phyloP scores from a whole-genome alignment of 1,284 basidiomycete species.

The Phaffia rhodozyma region DNA sequence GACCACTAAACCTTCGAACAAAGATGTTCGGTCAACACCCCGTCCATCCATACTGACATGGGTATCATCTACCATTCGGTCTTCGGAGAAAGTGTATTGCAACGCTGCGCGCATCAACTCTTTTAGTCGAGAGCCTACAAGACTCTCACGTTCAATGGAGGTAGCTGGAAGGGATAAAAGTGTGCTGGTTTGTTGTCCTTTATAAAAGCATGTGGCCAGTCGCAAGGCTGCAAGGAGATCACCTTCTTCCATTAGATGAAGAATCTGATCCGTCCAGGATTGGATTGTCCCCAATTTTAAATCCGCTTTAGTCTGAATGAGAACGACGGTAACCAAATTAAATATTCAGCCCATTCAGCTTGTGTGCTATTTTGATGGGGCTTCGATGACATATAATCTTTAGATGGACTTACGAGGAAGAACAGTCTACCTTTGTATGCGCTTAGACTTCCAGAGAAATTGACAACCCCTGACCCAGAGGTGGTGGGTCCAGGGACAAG shows the following conservation, averaged over 20 bases:
- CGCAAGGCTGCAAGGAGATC: constrained; percentile 87
- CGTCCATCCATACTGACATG: constrained; percentile 69
- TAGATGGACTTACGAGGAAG: constrained; percentile 52
- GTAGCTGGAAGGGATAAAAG: constrained; percentile 73
- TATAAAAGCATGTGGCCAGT: constrained; percentile 69
- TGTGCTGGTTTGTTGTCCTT: constrained; percentile 71
- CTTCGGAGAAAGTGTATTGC: constrained; percentile 84
- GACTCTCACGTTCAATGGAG: constrained; percentile 43
- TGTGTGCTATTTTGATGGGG: constrained; percentile 37
- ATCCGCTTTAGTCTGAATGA: constrained; percentile 37
- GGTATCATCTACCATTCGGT: constrained; percentile 79
- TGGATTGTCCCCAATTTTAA: constrained; percentile 74
- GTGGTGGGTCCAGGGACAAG: constrained; percentile 40
- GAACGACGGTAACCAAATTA: background rate
- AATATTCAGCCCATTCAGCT: background rate
- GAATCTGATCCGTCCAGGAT: constrained; percentile 89
- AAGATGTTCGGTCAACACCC: constrained; percentile 77
- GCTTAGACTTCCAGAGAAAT: constrained; percentile 60
- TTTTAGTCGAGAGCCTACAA: constrained; percentile 64
- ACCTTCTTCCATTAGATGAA: constrained; percentile 69
- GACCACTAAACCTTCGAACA: constrained; percentile 79
- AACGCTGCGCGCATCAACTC: constrained; percentile 80
- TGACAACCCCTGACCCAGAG: constrained; percentile 40
- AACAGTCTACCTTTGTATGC: constrained; percentile 86
- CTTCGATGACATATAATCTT: constrained; percentile 34